Evolutionary conservation across 331 rosid genomes (phyloP).

Genomic region (Malus hybrid): DNA sequence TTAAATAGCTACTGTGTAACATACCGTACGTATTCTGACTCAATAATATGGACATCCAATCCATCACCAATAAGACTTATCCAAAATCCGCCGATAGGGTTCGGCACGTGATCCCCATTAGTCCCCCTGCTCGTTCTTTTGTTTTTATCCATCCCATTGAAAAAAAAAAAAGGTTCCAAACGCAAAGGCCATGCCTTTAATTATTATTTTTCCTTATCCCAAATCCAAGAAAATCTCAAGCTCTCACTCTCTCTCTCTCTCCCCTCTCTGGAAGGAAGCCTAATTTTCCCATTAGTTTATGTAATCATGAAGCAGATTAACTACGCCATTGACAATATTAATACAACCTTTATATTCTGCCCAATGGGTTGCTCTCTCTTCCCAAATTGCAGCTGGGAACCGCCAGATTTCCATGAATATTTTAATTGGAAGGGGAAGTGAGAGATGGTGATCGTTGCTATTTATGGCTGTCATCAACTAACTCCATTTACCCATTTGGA

Average conservation of each 20-base stretch:
- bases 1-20: too few species aligned
- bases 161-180: too few species aligned
- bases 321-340: not conserved
- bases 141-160: constrained; percentile 10
- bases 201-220: not conserved
- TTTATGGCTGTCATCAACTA: constrained; percentile 5
- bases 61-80: too few species aligned
- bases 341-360: not conserved
- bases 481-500: constrained; percentile 8
- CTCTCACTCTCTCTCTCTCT: not conserved
- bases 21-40: too few species aligned
- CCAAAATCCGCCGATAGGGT: constrained; percentile 1
- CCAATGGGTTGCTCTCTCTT: not conserved
- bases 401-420: not conserved
- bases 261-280: not conserved
- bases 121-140: constrained; percentile 9
- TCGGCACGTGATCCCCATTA: constrained; percentile 45
- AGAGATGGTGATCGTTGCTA: not conserved
- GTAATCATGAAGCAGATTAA: not conserved
- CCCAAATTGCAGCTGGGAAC: not conserved
- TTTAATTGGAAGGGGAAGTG: not conserved
- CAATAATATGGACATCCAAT: not conserved
- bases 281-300: not conserved
- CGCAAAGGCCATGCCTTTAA: constrained; percentile 15
- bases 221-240: not conserved